A percentile compares a stretch with the other conserved stretches of the same genome.
Evolutionary conservation across 371 early-diverging fungal genomes (phyloP).

Genomic region (Apophysomyces variabilis): DNA sequence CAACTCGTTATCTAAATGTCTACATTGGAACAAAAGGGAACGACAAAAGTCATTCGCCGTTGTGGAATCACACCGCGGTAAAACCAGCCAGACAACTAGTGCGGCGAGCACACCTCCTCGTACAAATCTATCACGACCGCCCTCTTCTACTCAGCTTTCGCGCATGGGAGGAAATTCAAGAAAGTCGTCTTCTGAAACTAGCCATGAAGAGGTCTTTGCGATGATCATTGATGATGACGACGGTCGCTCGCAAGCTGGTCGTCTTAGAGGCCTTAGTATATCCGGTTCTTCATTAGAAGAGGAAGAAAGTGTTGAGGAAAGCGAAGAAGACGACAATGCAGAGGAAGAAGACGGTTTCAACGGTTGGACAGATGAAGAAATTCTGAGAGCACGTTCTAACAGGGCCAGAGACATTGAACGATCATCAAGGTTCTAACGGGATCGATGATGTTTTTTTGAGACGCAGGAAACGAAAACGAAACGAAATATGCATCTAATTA

Average conservation of each 20-base stretch:
- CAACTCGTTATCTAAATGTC: slow-evolving; percentile 74
- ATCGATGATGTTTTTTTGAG: not conserved
- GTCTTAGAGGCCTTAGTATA: slow-evolving; percentile 11
- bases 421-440: not conserved
- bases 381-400: slow-evolving; percentile 31
- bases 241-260: not conserved
- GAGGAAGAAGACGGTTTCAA: slow-evolving; percentile 31
- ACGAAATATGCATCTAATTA: not conserved
- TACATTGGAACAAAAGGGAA: slow-evolving; percentile 85
- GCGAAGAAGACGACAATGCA: slow-evolving; percentile 21
- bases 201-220: slow-evolving; percentile 48
- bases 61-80: slow-evolving; percentile 36
- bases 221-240: slow-evolving; percentile 46
- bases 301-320: slow-evolving; percentile 22
- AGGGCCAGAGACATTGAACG: slow-evolving; percentile 30
- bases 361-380: slow-evolving; percentile 58
- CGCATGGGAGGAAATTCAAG: slow-evolving; percentile 8
- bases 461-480: not conserved
- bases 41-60: slow-evolving; percentile 72
- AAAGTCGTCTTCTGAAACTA: slow-evolving; percentile 25
- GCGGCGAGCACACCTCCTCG: not conserved
- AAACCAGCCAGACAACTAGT: slow-evolving; percentile 9
- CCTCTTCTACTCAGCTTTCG: slow-evolving; percentile 11
- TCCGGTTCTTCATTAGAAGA: slow-evolving; percentile 12
- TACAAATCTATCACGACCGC: slow-evolving; percentile 4